Percentiles rank a stretch among this genome's conserved stretches.
Conservation (phyloP, 257 asterid genomes). For the Agastache rugosa region DNA sequence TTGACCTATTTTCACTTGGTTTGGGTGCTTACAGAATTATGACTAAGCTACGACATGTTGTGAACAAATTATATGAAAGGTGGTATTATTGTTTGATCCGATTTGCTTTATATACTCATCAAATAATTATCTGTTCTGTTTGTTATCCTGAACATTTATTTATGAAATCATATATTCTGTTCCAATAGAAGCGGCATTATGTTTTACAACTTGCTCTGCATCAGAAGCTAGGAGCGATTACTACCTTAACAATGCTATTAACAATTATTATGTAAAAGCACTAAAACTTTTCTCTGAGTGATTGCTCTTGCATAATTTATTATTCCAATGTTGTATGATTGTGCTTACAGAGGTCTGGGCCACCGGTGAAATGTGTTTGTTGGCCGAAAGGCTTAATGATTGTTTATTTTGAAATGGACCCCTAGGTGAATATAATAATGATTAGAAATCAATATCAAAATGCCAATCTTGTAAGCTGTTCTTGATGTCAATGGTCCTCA, state of each 20-base stretch:
- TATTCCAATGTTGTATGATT: background rate
- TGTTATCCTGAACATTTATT: conserved; percentile 23
- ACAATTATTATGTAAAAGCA: conserved; percentile 17
- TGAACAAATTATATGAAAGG: conserved; percentile 5
- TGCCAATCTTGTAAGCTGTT: conserved; percentile 15
- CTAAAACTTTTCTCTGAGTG: conserved; percentile 31
- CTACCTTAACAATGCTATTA: conserved; percentile 28
- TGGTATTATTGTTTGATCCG: conserved; percentile 11
- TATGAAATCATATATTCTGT: conserved; percentile 38
- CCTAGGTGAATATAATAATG: conserved; percentile 32
- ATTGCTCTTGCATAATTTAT: conserved; percentile 38
- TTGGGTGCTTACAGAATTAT: background rate
- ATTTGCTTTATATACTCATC: conserved; percentile 22
- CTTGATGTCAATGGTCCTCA: conserved; percentile 16
- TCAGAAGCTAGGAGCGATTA: conserved; percentile 32
- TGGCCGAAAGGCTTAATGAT: conserved; percentile 29
- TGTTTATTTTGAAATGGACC: conserved; percentile 38
- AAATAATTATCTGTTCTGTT: conserved; percentile 28
- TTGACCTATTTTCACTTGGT: background rate
- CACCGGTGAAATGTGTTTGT: conserved; percentile 30
- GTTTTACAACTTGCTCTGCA: conserved; percentile 36
- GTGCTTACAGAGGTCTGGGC: conserved; percentile 31
- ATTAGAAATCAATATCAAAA: conserved; percentile 32
- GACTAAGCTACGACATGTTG: conserved; percentile 15
- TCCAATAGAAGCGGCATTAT: conserved; percentile 34